phyloP scores from a whole-genome alignment of 202 grass and related monocot genomes.

The Bolboschoenoplectus hybrid region DNA sequence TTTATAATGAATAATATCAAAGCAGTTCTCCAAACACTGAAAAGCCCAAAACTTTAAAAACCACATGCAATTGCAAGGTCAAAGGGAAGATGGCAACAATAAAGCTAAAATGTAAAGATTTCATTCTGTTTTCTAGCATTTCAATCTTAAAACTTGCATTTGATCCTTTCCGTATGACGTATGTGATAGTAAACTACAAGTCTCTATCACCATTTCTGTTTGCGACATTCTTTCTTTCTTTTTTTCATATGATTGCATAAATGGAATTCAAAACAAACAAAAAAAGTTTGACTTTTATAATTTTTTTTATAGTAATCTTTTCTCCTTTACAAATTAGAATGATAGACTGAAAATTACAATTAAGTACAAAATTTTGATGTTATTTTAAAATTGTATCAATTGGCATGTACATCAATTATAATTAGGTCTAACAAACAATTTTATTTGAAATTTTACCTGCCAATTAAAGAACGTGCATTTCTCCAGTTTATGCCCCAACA shows the following conservation, averaged over 20 bases:
- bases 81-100: background rate
- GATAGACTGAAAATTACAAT: background rate
- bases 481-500: background rate
- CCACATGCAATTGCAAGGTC: background rate
- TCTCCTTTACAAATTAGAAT: background rate
- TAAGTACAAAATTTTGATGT: background rate
- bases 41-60: background rate
- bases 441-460: no score
- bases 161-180: background rate
- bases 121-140: background rate
- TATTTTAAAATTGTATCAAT: background rate
- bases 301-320: constrained; percentile 3
- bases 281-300: background rate
- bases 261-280: background rate
- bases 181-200: background rate
- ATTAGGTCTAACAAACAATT: background rate
- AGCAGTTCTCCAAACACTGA: background rate
- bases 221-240: background rate
- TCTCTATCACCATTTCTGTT: constrained; percentile 7
- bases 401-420: background rate
- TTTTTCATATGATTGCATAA: background rate
- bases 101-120: background rate
- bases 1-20: background rate
- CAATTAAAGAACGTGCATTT: constrained; percentile 8
- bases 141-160: background rate